A percentile compares a stretch with the other conserved stretches of the same genome.
Conservation (phyloP, 106 monocot genomes). For the Dendrobium catenatum region DNA sequence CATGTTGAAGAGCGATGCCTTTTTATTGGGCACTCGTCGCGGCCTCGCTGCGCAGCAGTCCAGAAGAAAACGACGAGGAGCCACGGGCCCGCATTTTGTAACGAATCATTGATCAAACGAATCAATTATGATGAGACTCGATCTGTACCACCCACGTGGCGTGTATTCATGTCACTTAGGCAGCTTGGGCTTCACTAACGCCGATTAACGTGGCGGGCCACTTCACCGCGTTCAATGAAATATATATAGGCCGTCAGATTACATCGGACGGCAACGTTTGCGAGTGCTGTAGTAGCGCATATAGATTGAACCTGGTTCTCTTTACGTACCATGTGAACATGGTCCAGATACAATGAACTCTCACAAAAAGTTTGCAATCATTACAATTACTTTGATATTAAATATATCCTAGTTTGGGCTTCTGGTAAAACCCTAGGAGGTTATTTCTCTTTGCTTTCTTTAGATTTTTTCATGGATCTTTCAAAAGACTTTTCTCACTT, state of each 20-base stretch:
- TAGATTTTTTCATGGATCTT: no score
- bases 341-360: no score
- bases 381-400: no score
- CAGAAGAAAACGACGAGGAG: not conserved
- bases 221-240: not conserved
- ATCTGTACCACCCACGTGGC: not conserved
- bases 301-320: not conserved
- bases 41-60: constrained; percentile 2
- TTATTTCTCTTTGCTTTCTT: no score
- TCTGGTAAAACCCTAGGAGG: no score
- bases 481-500: no score
- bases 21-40: not conserved
- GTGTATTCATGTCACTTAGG: not conserved
- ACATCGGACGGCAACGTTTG: not conserved
- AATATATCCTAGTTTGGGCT: no score
- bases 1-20: no score
- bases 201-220: not conserved
- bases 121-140: not conserved
- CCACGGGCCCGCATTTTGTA: not conserved
- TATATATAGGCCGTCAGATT: not conserved
- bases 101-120: not conserved
- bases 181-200: not conserved
- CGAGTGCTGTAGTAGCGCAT: not conserved
- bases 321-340: not conserved
- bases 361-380: no score